phyloP scores from a whole-genome alignment of 495 filamentous ascomycete species.

The Elaphomyces granulatus region DNA sequence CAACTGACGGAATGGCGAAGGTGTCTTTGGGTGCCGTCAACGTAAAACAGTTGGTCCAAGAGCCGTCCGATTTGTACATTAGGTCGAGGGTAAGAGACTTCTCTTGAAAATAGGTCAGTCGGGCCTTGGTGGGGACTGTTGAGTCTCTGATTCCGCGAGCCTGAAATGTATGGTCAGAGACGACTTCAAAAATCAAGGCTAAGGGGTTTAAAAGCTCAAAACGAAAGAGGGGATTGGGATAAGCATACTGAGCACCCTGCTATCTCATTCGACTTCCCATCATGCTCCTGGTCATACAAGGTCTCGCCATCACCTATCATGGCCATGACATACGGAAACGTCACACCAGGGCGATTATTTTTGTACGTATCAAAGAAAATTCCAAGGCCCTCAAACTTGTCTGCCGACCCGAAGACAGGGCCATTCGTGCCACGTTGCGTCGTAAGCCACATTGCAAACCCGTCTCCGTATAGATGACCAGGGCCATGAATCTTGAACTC shows the following conservation, averaged over 20 bases:
- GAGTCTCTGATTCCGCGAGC: slow-evolving; percentile 77
- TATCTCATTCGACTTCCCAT: slow-evolving; percentile 86
- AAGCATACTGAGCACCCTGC: slow-evolving; percentile 76
- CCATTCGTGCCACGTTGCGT: slow-evolving; percentile 74
- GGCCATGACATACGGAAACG: slow-evolving; percentile 97
- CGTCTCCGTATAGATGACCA: slow-evolving; percentile 86
- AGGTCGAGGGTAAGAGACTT: slow-evolving; percentile 81
- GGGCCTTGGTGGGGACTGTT: slow-evolving; percentile 65
- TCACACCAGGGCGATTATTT: slow-evolving; percentile 90
- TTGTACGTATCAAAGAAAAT: slow-evolving; percentile 99
- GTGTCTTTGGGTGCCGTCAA: slow-evolving; percentile 43
- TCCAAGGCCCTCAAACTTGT: slow-evolving; percentile 88
- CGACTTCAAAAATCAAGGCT: background rate
- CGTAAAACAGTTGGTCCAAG: slow-evolving; percentile 86
- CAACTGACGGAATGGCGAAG: slow-evolving; percentile 72
- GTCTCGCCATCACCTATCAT: slow-evolving; percentile 91
- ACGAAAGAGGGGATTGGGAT: background rate
- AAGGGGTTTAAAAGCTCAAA: no score
- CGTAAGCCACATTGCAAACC: slow-evolving; percentile 97
- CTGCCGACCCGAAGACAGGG: slow-evolving; percentile 74
- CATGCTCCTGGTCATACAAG: slow-evolving; percentile 81
- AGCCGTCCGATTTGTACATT: slow-evolving; percentile 76
- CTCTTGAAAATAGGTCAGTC: slow-evolving; percentile 93
- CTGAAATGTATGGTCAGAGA: slow-evolving; percentile 16
- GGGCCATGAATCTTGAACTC: slow-evolving; percentile 82